Base-by-base conservation (phyloP, 306 rosid species). In the Quillaja saponaria region DNA sequence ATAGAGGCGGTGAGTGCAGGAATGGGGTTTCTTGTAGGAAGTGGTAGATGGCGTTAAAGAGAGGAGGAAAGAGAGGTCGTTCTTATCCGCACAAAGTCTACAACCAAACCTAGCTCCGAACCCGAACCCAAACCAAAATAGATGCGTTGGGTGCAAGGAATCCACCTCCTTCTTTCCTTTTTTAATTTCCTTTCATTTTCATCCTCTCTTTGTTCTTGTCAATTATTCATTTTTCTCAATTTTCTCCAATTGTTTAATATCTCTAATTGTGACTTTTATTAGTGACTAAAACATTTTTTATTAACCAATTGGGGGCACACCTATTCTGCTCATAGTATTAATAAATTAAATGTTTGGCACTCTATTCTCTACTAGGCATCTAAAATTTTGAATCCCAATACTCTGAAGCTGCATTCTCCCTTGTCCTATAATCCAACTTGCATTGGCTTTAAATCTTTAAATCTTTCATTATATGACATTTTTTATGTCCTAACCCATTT, bases 31-130 rank as follows among this genome's bases (percentile, higher is more conserved):
- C 80, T 85, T 91, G 82, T 74, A 68, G 84, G 77, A 78, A 75
- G 89, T 82, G 87, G 87, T 80, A 65, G 82, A 84, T 74, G 84
- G 84, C 25, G 78, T 65, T 72, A 58, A 62, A 69, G 73, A 76
- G 74, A 75, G 55, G 68, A 11, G 14, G 58, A 46, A 57, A 14
- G 20, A 18, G 39, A 55, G 76, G 81, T 76, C 91, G 94, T 89
- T 81, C 97, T 94, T 94, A 94, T 94, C 97, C 86, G 46, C 76
- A 68, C 77, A 64, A 89, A 87, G 95, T 89, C 95, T 51, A 64
- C 86, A 63, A 10, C 85, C 90, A 61, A 77, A 44, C 71, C 88
- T 71, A 76, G 67, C 38, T 69, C 88, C 88, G 54, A 69, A 81
- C 38, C 62, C 65, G 66, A 35, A 56, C 78, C 87, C 64, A 10